Percentiles rank a stretch among this genome's conserved stretches.
Evolutionary conservation across 768 basidiomycete genomes (phyloP).

Genomic region (Pleurotus djamor): DNA sequence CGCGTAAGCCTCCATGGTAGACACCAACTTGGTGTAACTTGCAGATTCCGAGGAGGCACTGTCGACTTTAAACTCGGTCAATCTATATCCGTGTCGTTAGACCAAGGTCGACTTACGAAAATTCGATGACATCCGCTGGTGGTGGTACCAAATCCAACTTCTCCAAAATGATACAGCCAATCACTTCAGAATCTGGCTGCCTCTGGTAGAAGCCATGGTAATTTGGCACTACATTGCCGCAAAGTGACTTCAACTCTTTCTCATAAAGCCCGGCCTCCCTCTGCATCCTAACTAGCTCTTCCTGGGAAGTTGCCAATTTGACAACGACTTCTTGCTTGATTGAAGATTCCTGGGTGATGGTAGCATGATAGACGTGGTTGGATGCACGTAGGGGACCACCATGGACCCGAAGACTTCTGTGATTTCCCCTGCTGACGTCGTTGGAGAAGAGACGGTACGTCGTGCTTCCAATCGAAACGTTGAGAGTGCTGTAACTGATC

Average conservation of each 20-base stretch:
- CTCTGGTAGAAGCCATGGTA: slow-evolving; percentile 1
- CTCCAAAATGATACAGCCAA: not conserved
- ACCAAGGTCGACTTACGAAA: not conserved
- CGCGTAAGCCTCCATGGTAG: not conserved
- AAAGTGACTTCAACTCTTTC: not conserved
- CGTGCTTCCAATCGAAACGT: not conserved
- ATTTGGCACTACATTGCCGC: not conserved
- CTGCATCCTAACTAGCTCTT: not conserved
- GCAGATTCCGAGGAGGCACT: not conserved
- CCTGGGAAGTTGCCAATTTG: not conserved
- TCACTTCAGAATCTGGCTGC: not conserved
- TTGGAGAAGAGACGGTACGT: not conserved
- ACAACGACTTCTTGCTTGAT: not conserved
- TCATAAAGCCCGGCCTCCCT: not conserved
- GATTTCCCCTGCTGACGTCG: not conserved
- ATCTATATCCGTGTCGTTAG: not conserved
- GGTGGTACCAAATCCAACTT: not conserved
- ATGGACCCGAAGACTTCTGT: not conserved
- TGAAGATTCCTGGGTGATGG: not conserved
- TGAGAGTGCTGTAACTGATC: not conserved
- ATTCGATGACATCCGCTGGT: not conserved
- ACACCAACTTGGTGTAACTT: not conserved
- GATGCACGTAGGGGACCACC: not conserved
- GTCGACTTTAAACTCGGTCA: not conserved
- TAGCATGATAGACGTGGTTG: not conserved